Conservation (phyloP, 306 rosid genomes). For the Castanopsis chinensis region DNA sequence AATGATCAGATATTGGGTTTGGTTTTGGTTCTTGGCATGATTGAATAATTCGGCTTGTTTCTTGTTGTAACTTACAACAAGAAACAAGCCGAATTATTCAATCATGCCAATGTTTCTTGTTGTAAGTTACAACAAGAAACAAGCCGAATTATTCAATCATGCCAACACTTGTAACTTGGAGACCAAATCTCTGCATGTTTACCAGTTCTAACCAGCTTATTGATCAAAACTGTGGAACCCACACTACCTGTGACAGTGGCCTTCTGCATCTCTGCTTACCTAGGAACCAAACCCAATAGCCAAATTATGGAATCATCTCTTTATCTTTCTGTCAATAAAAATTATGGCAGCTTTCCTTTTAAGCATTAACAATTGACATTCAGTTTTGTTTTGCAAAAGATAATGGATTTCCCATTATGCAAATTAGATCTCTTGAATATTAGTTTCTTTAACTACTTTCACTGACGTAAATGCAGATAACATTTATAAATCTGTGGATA, state of each 20-base stretch:
- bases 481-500: too few species aligned
- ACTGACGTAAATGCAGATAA: neutral
- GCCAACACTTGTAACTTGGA: too few species aligned
- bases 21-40: constrained; percentile 8
- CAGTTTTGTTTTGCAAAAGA: neutral
- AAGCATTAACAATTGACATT: neutral
- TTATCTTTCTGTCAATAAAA: too few species aligned
- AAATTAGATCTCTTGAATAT: neutral
- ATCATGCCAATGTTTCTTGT: constrained; percentile 26
- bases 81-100: too few species aligned
- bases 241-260: constrained; percentile 43
- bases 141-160: too few species aligned
- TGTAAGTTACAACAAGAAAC: neutral
- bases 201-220: constrained; percentile 36
- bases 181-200: too few species aligned
- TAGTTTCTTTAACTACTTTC: neutral
- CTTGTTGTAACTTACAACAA: constrained; percentile 5
- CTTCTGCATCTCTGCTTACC: constrained; percentile 33
- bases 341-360: neutral
- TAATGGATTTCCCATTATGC: neutral
- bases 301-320: too few species aligned
- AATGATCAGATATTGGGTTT: constrained; percentile 19
- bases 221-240: constrained; percentile 40
- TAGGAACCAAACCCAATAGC: too few species aligned
- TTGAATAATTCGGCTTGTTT: constrained; percentile 1